These are phyloP conservation scores for Phaeosphaeria sp. DNA, from an alignment of 2,329 filamentous ascomycete genomes.

Conservation along the genomic window DNA sequence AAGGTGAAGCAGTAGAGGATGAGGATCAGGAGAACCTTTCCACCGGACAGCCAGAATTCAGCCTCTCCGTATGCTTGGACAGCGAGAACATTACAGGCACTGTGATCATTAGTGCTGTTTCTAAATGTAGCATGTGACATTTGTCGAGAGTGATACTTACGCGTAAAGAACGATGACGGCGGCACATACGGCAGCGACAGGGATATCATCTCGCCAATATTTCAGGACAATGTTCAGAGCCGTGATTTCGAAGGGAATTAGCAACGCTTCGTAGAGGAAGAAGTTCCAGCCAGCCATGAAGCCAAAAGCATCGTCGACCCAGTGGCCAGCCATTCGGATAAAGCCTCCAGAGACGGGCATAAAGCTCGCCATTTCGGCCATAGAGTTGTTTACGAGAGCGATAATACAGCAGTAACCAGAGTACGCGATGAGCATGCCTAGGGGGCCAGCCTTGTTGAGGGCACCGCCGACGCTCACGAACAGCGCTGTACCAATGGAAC, in stretches of 20 bases:
- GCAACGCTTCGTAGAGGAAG: conserved; percentile 58
- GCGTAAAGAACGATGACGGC: conserved; percentile 52
- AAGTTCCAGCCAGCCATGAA: conserved; percentile 63
- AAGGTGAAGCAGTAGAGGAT: conserved; percentile 56
- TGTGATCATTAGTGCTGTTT: conserved; percentile 30
- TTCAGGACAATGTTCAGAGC: conserved; percentile 48
- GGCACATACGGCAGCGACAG: conserved; percentile 49
- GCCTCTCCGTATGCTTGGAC: conserved; percentile 54
- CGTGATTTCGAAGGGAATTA: conserved; percentile 61
- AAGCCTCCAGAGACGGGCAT: conserved; percentile 70
- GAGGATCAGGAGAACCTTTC: conserved; percentile 56
- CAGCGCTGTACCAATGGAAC: conserved; percentile 54
- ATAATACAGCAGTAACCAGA: conserved; percentile 62
- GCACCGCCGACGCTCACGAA: conserved; percentile 69
- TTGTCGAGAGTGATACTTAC: conserved; percentile 32
- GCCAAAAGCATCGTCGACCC: conserved; percentile 69
- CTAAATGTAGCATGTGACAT: not conserved
- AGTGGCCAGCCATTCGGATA: conserved; percentile 68
- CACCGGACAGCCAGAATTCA: conserved; percentile 55
- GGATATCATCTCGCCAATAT: conserved; percentile 56
- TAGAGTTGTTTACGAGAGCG: conserved; percentile 68
- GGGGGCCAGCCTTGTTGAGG: conserved; percentile 58
- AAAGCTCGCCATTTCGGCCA: conserved; percentile 69
- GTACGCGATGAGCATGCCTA: conserved; percentile 65
- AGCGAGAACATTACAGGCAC: conserved; percentile 55